Base-by-base conservation (phyloP, 345 rosid genomes). In the Gossypium arboreum region DNA sequence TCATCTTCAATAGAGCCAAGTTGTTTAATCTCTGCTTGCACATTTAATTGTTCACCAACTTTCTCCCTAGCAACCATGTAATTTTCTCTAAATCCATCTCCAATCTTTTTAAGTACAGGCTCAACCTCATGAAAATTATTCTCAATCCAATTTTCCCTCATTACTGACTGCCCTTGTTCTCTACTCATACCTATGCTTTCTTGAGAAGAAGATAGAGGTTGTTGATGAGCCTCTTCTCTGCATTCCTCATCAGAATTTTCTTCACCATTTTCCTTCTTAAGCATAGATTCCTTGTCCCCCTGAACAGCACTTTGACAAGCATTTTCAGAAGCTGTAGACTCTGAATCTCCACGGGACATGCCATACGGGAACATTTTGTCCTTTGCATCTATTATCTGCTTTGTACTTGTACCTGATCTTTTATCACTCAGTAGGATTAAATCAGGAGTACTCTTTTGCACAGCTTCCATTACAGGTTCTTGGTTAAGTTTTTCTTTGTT, bases 51-150 rank as follows among this genome's bases (percentile, higher is more conserved):
- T 44, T 78, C 82, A 55, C 72, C 79, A 77, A 68, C 88, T 80
- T 78, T 86, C 77, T 88, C 93, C 76, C 84, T 92, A 34, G 98
- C 93, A 77, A 79, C 83, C 84, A 75, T 80, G 74, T 88, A 92
- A 71, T 86, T 90, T 73, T 86, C 93, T 82, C 86, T 88, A 73
- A 94, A 89, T 78, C 98, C 97, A 68, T 73, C 79, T 76, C 89
- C 87, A 76, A 94, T 94, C 86, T 82, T 90, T 69, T 82, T 82
- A 47, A 80, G 79, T 72, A 89, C 63, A 72, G 98, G 97, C 73
- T 87, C 87, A 71, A 94, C 81, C 74, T 90, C 96, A 75, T 84
- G 79, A 79, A 82, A 88, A 81, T 89, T 77, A 75, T 86, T 84
- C 81, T 89, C 91, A 7, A 89, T 70, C 98, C 97, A 94, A 71